Conservation (phyloP, 2,329 filamentous ascomycete species). For the Cercospora brassicicola region DNA sequence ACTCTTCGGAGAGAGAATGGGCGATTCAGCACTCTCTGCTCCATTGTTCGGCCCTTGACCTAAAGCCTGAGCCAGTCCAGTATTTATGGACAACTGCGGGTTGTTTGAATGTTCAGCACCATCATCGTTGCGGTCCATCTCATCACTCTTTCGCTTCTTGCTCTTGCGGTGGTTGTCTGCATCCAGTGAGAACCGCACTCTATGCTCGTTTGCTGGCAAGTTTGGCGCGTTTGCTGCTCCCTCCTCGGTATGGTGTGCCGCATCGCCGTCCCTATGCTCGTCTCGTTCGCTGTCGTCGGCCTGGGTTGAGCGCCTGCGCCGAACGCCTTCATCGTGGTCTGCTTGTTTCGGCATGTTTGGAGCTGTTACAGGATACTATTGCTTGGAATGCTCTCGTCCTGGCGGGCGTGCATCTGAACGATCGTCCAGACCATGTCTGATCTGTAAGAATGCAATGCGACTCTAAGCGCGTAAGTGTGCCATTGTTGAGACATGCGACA, state of each 20-base stretch:
- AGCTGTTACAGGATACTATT: background rate
- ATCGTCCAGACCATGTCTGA: background rate
- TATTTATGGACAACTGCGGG: slow-evolving; percentile 41
- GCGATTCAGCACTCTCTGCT: slow-evolving; percentile 17
- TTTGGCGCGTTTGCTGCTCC: background rate
- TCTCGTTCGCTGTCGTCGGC: slow-evolving; percentile 8
- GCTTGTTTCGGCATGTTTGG: background rate
- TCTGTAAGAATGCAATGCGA: background rate
- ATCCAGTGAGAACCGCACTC: slow-evolving; percentile 34
- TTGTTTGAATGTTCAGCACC: slow-evolving; percentile 34
- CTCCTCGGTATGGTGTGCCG: slow-evolving; percentile 11
- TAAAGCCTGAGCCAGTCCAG: slow-evolving; percentile 29
- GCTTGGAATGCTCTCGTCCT: background rate
- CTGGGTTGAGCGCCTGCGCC: slow-evolving; percentile 20
- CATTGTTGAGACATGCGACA: background rate
- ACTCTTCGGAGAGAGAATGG: slow-evolving; percentile 19
- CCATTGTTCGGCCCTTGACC: background rate
- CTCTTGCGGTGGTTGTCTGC: slow-evolving; percentile 28
- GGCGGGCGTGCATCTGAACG: background rate
- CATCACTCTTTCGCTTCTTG: slow-evolving; percentile 37
- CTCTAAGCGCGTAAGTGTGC: background rate
- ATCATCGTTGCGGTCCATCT: slow-evolving; percentile 19
- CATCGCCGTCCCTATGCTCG: slow-evolving; percentile 12
- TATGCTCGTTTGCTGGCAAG: slow-evolving; percentile 14
- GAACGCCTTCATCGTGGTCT: slow-evolving; percentile 18